A percentile compares a stretch with the other conserved stretches of the same genome.
Conservation (phyloP, 768 basidiomycete genomes). For the Sarcodon aspratus region DNA sequence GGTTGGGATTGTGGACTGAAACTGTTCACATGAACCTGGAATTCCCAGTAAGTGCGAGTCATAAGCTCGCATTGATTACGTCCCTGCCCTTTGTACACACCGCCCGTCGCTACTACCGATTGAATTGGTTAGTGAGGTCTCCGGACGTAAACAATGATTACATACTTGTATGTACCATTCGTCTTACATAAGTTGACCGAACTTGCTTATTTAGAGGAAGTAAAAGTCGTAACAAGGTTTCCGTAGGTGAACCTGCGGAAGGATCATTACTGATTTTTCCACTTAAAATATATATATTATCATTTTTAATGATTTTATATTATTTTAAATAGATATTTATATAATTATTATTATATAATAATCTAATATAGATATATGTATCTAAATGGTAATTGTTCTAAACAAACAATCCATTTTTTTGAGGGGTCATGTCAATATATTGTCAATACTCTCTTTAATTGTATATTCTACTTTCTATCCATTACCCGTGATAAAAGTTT, state of each 20-base stretch:
- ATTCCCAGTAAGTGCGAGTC: slow-evolving; percentile 83
- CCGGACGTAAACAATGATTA: slow-evolving; percentile 16
- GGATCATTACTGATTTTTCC: background rate
- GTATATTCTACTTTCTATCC: too few species aligned
- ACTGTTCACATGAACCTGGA: slow-evolving; percentile 90
- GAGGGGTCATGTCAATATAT: too few species aligned
- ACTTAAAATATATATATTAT: too few species aligned
- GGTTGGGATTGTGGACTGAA: slow-evolving; percentile 86
- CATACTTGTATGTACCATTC: too few species aligned
- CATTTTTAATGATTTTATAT: too few species aligned
- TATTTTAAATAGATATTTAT: too few species aligned
- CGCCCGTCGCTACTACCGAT: slow-evolving; percentile 86
- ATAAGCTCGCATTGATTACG: slow-evolving; percentile 85
- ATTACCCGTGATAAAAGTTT: too few species aligned
- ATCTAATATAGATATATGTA: too few species aligned
- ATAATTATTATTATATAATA: too few species aligned
- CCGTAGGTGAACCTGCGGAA: slow-evolving; percentile 37
- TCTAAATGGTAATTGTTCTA: too few species aligned
- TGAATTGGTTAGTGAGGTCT: slow-evolving; percentile 76
- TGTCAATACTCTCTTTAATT: too few species aligned
- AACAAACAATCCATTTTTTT: too few species aligned
- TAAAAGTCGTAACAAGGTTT: slow-evolving; percentile 79
- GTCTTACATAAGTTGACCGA: slow-evolving; percentile 58
- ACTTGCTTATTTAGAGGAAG: slow-evolving; percentile 81
- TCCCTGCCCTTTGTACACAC: slow-evolving; percentile 89